A percentile compares a stretch with the other conserved stretches of the same genome.
Evolutionary conservation across 768 basidiomycete genomes (phyloP).

Genomic region (Auriculariales sp.): DNA sequence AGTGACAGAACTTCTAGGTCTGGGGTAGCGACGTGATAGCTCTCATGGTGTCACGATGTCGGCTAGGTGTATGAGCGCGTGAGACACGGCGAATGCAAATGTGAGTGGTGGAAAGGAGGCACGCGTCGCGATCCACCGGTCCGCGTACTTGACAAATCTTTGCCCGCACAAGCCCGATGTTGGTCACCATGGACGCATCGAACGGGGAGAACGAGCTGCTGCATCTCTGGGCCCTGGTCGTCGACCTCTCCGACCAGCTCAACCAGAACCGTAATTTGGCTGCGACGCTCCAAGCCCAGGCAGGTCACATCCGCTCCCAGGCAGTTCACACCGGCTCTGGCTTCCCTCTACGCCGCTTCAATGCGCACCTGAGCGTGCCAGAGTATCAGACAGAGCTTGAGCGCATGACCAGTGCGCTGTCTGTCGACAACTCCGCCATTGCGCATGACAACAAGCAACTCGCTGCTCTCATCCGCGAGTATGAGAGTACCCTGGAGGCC

Average conservation of each 20-base stretch:
- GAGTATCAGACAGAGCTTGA: constrained; percentile 83
- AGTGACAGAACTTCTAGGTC: too few relatives aligned
- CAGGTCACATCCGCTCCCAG: constrained; percentile 60
- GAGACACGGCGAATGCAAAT: too few relatives aligned
- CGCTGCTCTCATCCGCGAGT: constrained; percentile 81
- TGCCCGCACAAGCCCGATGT: too few relatives aligned
- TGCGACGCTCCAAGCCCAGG: constrained; percentile 54
- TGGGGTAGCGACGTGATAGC: too few relatives aligned
- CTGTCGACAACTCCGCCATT: constrained; percentile 68
- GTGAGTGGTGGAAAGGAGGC: too few relatives aligned
- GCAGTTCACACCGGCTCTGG: constrained; percentile 84
- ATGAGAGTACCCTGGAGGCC: constrained; percentile 88
- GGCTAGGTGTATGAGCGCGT: too few relatives aligned
- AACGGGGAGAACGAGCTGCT: constrained; percentile 12
- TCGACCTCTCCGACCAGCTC: constrained; percentile 74
- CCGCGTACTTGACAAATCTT: too few relatives aligned
- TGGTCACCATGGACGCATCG: neutral
- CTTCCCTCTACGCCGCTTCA: constrained; percentile 43
- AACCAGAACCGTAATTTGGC: constrained; percentile 63
- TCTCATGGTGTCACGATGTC: too few relatives aligned
- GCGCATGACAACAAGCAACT: constrained; percentile 95
- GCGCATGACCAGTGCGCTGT: constrained; percentile 67
- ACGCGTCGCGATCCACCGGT: too few relatives aligned
- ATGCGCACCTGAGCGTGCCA: constrained; percentile 33
- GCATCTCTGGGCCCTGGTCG: constrained; percentile 33